Evolutionary conservation across 306 rosid species (phyloP), one percentile per base, ranked within the genome.

Genomic region (Cyamopsis tetragonoloba): DNA sequence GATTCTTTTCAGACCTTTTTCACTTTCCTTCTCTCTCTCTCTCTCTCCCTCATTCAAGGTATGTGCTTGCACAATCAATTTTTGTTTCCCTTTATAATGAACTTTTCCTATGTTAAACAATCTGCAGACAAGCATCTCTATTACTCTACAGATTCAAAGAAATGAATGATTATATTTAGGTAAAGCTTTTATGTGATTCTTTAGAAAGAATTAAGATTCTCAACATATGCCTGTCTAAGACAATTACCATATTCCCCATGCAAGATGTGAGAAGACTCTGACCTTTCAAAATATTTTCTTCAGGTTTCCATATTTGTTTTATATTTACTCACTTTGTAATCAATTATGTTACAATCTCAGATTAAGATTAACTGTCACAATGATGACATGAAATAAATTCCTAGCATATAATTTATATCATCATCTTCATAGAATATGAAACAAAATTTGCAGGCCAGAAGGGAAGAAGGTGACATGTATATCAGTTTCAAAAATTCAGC

Each of bases 171-270:
- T n/a, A n/a, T n/a, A n/a, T n/a, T 57, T 24, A 57, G 30, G 19
- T 18, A 41, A 69, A 17, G 26, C 70, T 63, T 69, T 43, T 62
- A 12, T n/a, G 8, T 35, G 47, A 27, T 7, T 55, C 38, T 59
- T 54, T 37, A 32, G 30, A 18, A 34, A 9, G 64, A 32, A 32
- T 23, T 10, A 34, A 32, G 35, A 26, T 62, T 42, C 54, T 62
- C 46, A 37, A 28, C 46, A 43, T 38, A 30, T 28, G 31, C 37
- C 54, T 4, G 17, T 31, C 41, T 24, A 76, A 41, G 20, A 53
- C 38, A 31, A 60, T n/a, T n/a, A 31, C 78, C 84, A 26, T 86
- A 78, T 17, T 85, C 82, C 56, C 50, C 71, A 10, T 28, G 54
- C 68, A 42, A 51, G 46, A 50, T 18, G 32, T 19, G n/a, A 66